A percentile compares a stretch with the other conserved stretches of the same genome.
Evolutionary conservation across 176 grass and related monocot species (phyloP).

Genomic region (Phragmites australis): DNA sequence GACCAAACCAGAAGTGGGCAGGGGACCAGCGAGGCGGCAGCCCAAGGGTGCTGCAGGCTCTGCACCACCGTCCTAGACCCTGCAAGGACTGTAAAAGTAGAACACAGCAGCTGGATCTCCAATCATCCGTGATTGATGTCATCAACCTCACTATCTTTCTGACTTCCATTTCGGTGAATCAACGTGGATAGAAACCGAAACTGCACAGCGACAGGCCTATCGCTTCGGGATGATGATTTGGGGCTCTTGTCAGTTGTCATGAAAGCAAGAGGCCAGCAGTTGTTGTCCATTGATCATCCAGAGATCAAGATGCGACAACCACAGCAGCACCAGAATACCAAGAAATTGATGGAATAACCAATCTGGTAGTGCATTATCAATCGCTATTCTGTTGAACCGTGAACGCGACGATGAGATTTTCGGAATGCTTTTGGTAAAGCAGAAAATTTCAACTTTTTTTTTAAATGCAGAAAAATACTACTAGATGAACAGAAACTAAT

Average conservation of each 20-base stretch:
- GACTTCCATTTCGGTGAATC: constrained; percentile 18
- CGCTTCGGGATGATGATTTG: not conserved
- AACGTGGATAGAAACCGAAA: not conserved
- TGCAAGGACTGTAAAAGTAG: not conserved
- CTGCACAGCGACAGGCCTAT: not conserved
- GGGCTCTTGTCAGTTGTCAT: not conserved
- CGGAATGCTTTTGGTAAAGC: not conserved
- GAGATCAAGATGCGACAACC: constrained; percentile 37
- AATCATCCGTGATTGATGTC: constrained; percentile 4
- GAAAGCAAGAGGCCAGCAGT: constrained; percentile 10
- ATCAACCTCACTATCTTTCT: not conserved
- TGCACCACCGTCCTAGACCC: not conserved
- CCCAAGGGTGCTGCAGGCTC: constrained; percentile 17
- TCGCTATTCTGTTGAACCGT: not conserved
- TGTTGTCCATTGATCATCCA: constrained; percentile 14
- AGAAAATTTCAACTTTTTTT: no score
- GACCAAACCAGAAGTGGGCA: not conserved
- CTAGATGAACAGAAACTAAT: not conserved
- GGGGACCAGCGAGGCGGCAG: not conserved
- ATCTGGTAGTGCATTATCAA: no score
- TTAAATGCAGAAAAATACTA: no score
- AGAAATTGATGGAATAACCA: constrained; percentile 25
- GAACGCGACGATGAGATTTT: not conserved
- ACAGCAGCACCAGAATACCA: not conserved
- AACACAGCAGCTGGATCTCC: not conserved